Base-by-base conservation (phyloP, 1,139 yeast species). In the Magnusiomyces paraingens region DNA sequence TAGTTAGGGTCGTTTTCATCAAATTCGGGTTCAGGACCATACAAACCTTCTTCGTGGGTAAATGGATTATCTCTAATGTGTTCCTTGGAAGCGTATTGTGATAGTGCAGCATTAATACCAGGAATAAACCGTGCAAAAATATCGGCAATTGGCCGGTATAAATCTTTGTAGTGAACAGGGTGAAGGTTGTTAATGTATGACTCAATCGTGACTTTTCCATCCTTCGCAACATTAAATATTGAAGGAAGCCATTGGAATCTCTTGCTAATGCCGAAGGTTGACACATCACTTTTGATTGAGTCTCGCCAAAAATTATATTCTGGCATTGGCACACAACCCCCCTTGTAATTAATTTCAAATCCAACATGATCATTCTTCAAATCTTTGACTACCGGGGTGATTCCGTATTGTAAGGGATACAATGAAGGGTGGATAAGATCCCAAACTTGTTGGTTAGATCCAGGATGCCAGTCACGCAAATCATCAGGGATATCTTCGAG, bases 401-500 rank as follows among this genome's bases (percentile, higher is more conserved):
- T 63, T 0, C 70, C 73, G 52, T 73, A 75, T 49, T 66, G 70
- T 6, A 74, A 59, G 0, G 76, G 76, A 54, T 67, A 74, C 50
- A 75, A 63, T 17, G 78, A 74, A 8, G 79, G 79, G 58, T 75
- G 78, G 3, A 75, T 75, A 39, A 75, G 63, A 59, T 75, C 77
- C 32, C 73, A 61, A 1, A 75, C 77, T 52, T 68, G 67, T 15
- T 71, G 62, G 46, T 69, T 58, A 0, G 75, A 66, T 4, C 69
- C 67, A 2, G 76, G 78, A 57, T 73, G 78, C 62, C 70, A 73
- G 58, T 75, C 78, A 36, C 54, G 56, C 45, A 55, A 53, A 36
- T 58, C 58, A 10, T 58, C 63, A 40, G 73, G 75, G 64, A 80
- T 79, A 55, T 93, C 94, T 67, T 89, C 96, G 10, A 55, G 39